These are phyloP conservation scores for Huiozyma sinensis DNA, from an alignment of 805 yeast genomes.

Conservation along the genomic window DNA sequence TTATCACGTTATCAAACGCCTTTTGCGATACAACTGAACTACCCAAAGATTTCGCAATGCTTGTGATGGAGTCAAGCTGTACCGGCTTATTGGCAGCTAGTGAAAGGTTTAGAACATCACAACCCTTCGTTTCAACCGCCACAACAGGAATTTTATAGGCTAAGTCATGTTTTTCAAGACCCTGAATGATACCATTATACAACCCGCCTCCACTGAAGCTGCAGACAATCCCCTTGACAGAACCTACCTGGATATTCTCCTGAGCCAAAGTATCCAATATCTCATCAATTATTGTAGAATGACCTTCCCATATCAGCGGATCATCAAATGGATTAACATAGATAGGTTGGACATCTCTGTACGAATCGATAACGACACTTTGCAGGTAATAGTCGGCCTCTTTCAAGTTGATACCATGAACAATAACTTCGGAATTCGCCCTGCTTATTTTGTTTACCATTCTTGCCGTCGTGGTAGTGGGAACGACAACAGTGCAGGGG, in stretches of 20 bases:
- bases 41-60: slow-evolving; percentile 55
- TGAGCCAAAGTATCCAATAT: slow-evolving; percentile 20
- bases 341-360: slow-evolving; percentile 23
- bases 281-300: slow-evolving; percentile 37
- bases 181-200: slow-evolving; percentile 39
- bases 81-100: slow-evolving; percentile 36
- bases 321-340: slow-evolving; percentile 47
- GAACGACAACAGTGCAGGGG: slow-evolving; percentile 52
- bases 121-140: slow-evolving; percentile 49
- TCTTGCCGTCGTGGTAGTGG: slow-evolving; percentile 34
- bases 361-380: slow-evolving; percentile 16
- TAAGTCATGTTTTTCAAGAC: slow-evolving; percentile 29
- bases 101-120: slow-evolving; percentile 44
- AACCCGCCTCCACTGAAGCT: slow-evolving; percentile 51
- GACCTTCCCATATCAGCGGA: slow-evolving; percentile 44
- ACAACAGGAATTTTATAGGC: slow-evolving; percentile 28
- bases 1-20: slow-evolving; percentile 34
- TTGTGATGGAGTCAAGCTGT: slow-evolving; percentile 32
- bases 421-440: slow-evolving; percentile 39
- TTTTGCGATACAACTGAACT: slow-evolving; percentile 42
- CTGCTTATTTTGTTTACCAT: slow-evolving; percentile 35
- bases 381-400: slow-evolving; percentile 39
- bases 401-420: slow-evolving; percentile 36
- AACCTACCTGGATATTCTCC: slow-evolving; percentile 10
- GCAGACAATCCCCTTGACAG: slow-evolving; percentile 37